These are phyloP conservation scores for Penicillium mononematosum DNA, from an alignment of 495 filamentous ascomycete species.

Conservation along the genomic window DNA sequence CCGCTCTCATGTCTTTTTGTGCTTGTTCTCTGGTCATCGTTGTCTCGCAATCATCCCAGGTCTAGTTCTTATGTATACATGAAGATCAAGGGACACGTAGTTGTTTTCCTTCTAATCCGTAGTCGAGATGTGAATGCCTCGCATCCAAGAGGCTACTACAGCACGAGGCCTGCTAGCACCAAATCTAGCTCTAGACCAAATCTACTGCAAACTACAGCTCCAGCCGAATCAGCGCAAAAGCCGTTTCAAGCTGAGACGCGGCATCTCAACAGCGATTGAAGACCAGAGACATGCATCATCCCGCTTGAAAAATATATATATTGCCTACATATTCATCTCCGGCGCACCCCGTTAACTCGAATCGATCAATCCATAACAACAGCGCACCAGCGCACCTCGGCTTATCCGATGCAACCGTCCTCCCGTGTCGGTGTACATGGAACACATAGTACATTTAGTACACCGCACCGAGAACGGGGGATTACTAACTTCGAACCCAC, in stretches of 20 bases:
- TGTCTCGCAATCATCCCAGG: background rate
- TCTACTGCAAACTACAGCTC: background rate
- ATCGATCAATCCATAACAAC: background rate
- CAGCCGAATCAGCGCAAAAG: background rate
- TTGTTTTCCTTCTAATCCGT: background rate
- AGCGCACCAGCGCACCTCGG: background rate
- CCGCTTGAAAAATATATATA: background rate
- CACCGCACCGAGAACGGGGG: background rate
- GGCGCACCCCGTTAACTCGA: background rate
- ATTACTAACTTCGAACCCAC: background rate
- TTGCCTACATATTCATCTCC: constrained; percentile 4
- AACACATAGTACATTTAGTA: too few relatives aligned
- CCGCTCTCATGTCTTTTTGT: background rate
- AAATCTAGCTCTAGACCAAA: background rate
- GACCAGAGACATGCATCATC: background rate
- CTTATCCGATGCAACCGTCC: background rate
- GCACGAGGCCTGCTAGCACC: background rate
- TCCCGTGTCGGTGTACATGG: background rate
- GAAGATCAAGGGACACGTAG: constrained; percentile 3
- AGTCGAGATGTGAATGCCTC: background rate
- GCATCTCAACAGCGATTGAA: background rate
- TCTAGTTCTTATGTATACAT: too few relatives aligned
- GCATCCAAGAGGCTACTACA: background rate
- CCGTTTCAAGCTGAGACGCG: background rate
- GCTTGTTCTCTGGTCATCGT: background rate